Evolutionary conservation across 495 filamentous ascomycete genomes (phyloP).

Genomic region (Podospora pseudoanserina): DNA sequence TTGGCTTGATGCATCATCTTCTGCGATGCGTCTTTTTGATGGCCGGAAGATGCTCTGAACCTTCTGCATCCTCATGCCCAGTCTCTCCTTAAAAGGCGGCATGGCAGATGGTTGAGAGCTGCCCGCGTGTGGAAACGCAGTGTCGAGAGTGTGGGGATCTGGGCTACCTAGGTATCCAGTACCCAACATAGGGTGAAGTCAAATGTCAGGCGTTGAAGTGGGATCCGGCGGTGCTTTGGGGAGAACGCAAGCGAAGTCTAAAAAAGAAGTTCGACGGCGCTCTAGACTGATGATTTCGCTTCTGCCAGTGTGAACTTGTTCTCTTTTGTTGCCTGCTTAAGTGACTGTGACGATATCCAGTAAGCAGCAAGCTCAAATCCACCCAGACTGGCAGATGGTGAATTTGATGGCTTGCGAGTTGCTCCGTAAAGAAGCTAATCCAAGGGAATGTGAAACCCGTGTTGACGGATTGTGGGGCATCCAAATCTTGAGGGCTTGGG

Average conservation of each 20-base stretch:
- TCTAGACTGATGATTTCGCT: background rate
- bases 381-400: background rate
- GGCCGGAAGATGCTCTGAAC: conserved; percentile 15
- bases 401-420: background rate
- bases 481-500: background rate
- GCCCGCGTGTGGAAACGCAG: background rate
- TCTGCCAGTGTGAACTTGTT: background rate
- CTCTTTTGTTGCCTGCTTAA: too few species aligned
- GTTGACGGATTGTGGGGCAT: too few species aligned
- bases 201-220: background rate
- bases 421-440: too few species aligned
- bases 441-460: too few species aligned
- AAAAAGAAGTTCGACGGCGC: background rate
- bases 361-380: background rate
- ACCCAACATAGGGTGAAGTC: background rate
- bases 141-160: background rate
- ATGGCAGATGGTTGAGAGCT: conserved; percentile 6
- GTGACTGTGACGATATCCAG: too few species aligned
- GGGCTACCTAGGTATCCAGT: background rate
- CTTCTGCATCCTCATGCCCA: conserved; percentile 16
- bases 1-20: conserved; percentile 9
- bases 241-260: background rate
- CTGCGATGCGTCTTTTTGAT: conserved; percentile 18
- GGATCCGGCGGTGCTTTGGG: background rate
- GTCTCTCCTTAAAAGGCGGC: conserved; percentile 15